These are phyloP conservation scores for Trichophyton schoenleinii DNA, from an alignment of 2,329 filamentous ascomycete species.

Conservation along the genomic window DNA sequence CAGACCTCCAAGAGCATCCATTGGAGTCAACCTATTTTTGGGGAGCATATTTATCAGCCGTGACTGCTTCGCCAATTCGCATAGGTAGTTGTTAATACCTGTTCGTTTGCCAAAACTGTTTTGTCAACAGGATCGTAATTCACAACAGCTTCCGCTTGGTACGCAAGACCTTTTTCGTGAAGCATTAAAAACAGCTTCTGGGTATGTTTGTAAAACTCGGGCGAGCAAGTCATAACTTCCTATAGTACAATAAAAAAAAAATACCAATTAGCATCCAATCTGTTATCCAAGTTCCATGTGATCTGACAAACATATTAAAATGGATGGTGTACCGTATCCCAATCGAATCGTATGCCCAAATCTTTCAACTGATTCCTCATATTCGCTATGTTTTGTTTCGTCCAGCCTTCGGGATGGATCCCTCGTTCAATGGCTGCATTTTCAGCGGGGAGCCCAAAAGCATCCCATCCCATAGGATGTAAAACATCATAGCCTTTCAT, in stretches of 20 bases:
- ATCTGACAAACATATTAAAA: background rate
- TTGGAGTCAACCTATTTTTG: slow-evolving; percentile 55
- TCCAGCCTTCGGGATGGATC: slow-evolving; percentile 67
- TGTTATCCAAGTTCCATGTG: background rate
- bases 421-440: slow-evolving; percentile 80
- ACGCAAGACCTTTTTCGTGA: slow-evolving; percentile 60
- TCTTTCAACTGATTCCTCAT: slow-evolving; percentile 71
- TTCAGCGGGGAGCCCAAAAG: slow-evolving; percentile 79
- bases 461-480: slow-evolving; percentile 91
- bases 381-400: slow-evolving; percentile 60
- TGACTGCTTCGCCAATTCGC: background rate
- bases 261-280: background rate
- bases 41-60: slow-evolving; percentile 6
- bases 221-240: slow-evolving; percentile 76
- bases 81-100: slow-evolving; percentile 32
- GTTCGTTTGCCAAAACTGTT: slow-evolving; percentile 83
- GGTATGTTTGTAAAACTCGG: slow-evolving; percentile 78
- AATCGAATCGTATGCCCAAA: slow-evolving; percentile 77
- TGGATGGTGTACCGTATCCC: slow-evolving; percentile 53
- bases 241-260: slow-evolving; percentile 26
- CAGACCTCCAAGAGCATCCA: slow-evolving; percentile 76
- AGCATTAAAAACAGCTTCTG: slow-evolving; percentile 74
- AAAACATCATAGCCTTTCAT: slow-evolving; percentile 65
- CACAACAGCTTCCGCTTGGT: slow-evolving; percentile 70
- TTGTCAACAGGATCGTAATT: slow-evolving; percentile 86